These are phyloP conservation scores for Eutrema yunnanense DNA, from an alignment of 345 rosid species.

Conservation along the genomic window DNA sequence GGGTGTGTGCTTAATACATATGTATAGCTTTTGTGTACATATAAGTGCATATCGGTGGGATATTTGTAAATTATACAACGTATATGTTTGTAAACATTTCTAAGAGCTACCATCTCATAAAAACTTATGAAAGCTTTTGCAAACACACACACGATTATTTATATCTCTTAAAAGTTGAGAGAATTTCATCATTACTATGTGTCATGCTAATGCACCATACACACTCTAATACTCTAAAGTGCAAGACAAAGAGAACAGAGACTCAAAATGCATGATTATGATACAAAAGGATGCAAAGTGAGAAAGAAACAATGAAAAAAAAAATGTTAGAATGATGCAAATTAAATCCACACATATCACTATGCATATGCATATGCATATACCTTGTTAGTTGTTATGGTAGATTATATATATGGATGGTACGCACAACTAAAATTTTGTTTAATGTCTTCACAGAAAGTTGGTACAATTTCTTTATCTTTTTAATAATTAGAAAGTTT, in stretches of 20 bases:
- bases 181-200: background rate
- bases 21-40: conserved; percentile 6
- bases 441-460: background rate
- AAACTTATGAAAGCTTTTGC: background rate
- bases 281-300: too few species aligned
- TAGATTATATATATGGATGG: background rate
- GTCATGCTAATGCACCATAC: too few species aligned
- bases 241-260: too few species aligned
- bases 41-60: conserved; percentile 13
- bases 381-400: background rate
- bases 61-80: conserved; percentile 6
- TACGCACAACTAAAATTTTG: background rate
- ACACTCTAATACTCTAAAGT: too few species aligned
- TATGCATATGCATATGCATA: background rate
- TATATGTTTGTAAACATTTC: background rate
- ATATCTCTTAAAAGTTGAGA: background rate
- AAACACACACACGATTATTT: background rate
- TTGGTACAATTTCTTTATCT: background rate
- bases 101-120: background rate
- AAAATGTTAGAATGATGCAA: too few species aligned
- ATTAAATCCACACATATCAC: too few species aligned
- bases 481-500: background rate
- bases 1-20: background rate
- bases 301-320: too few species aligned
- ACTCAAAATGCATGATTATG: too few species aligned